Conservation (phyloP, 202 grass and related monocot genomes). For the Carex sylvatica region DNA sequence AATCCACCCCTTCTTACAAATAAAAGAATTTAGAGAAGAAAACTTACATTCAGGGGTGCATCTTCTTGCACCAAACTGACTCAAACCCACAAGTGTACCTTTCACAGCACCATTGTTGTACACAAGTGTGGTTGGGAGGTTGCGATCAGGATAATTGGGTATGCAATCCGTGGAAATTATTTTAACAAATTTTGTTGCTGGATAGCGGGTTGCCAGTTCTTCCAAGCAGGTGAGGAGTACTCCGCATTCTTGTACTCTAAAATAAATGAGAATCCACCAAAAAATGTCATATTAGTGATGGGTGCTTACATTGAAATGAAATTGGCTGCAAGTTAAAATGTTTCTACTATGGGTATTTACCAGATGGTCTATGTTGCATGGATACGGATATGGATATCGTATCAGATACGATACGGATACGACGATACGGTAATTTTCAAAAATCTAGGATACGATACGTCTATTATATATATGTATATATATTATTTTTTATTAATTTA, state of each 20-base stretch:
- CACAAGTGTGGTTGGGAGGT: slow-evolving; percentile 92
- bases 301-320: not conserved
- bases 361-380: too few species aligned
- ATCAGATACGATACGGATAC: too few species aligned
- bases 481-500: too few species aligned
- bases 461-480: too few species aligned
- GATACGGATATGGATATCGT: too few species aligned
- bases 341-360: not conserved
- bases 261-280: slow-evolving; percentile 22
- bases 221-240: slow-evolving; percentile 82
- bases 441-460: too few species aligned
- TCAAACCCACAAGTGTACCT: slow-evolving; percentile 78
- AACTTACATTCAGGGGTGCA: slow-evolving; percentile 93
- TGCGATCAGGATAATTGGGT: slow-evolving; percentile 81
- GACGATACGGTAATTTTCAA: too few species aligned
- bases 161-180: slow-evolving; percentile 96
- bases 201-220: slow-evolving; percentile 73
- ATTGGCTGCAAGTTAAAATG: not conserved
- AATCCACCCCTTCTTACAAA: not conserved
- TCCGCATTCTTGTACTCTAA: slow-evolving; percentile 80
- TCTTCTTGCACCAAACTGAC: slow-evolving; percentile 74
- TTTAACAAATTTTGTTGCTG: slow-evolving; percentile 94
- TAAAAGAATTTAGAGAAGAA: not conserved
- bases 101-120: slow-evolving; percentile 98
- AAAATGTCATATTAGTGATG: not conserved